These are phyloP conservation scores for Venturia nashicola DNA, from an alignment of 2,329 filamentous ascomycete species.

Conservation along the genomic window DNA sequence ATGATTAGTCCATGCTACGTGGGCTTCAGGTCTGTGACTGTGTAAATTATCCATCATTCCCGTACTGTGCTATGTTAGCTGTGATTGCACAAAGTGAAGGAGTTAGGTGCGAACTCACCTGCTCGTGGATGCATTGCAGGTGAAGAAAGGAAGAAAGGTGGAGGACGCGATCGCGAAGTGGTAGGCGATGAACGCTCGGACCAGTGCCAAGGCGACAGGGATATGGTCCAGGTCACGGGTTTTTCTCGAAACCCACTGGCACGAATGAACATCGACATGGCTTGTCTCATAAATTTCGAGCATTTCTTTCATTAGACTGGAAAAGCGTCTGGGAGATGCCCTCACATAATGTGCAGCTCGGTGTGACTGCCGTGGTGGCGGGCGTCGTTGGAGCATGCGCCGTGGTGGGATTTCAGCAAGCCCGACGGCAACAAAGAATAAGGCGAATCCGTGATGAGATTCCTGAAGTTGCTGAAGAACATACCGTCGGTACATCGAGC, in stretches of 20 bases:
- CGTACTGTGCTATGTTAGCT: not conserved
- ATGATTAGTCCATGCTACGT: not conserved
- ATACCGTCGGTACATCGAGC: constrained; percentile 20
- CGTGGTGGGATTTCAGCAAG: constrained; percentile 29
- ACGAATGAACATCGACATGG: not conserved
- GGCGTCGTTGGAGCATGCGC: constrained; percentile 30
- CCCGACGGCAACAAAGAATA: constrained; percentile 41
- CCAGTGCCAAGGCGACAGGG: not conserved
- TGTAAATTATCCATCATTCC: not conserved
- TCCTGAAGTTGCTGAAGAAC: constrained; percentile 38
- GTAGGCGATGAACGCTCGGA: too few relatives aligned
- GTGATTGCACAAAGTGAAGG: not conserved
- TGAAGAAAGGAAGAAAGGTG: not conserved
- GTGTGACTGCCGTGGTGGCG: constrained; percentile 53
- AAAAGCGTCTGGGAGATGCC: constrained; percentile 10
- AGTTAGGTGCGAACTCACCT: not conserved
- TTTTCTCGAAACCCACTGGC: not conserved
- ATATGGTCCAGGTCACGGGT: not conserved
- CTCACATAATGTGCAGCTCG: constrained; percentile 47
- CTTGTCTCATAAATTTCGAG: too few relatives aligned
- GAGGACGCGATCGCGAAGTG: not conserved
- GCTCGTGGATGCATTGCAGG: not conserved
- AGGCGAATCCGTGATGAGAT: constrained; percentile 50
- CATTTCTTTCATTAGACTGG: not conserved
- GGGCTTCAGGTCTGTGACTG: constrained; percentile 3